Base-by-base conservation (phyloP, 495 filamentous ascomycete species). In the Hyaloscypha hepaticicola region DNA sequence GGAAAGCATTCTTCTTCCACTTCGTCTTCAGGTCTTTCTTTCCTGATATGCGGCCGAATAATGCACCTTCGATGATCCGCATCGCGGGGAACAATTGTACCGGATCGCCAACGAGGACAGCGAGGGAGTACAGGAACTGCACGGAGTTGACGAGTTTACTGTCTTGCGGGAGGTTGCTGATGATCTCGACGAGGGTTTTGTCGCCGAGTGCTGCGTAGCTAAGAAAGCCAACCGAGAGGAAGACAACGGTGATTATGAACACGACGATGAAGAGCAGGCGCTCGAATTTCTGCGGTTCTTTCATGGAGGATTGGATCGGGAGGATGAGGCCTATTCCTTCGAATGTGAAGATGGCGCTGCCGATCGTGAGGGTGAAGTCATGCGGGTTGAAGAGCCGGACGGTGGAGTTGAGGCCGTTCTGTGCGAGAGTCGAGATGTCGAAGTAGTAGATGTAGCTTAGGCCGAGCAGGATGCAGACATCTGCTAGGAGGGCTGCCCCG, bases 271-370 rank as follows among this genome's bases (percentile, higher is more conserved):
- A 84, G 0, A 89, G 80, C 3, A 89, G 77, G 63, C 75, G 76
- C 65, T 81, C 77, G 69, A 89, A 89, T 21, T 82, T 78, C 50
- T 86, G 71, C 0, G 86, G 86, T 34, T 85, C 68, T 24, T 78
- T 77, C 86, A 89, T 89, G 29, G 81, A 83, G 11, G 81, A 82
- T 68, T 87, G 84, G 57, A 89, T 88, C 0, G 86, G 86, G 1
- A 89, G 75, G 60, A 89, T 84, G 21, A 89, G 78, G 4, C 86
- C 86, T 28, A 89, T 88, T 24, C 86, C 86, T 72, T 89, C 86
- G 60, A 87, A 89, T 1, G 85, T 87, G 72, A 88, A 89, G 72
- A 89, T 88, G 2, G 84, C 80, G 3, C 83, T 78, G 58, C 86
- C 86, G 58, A 89, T 77, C 49, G 83, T 88, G 19, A 89, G 76